A percentile compares a stretch with the other conserved stretches of the same genome.
Conservation (phyloP, 495 filamentous ascomycete species). For the Penicillium fimorum region DNA sequence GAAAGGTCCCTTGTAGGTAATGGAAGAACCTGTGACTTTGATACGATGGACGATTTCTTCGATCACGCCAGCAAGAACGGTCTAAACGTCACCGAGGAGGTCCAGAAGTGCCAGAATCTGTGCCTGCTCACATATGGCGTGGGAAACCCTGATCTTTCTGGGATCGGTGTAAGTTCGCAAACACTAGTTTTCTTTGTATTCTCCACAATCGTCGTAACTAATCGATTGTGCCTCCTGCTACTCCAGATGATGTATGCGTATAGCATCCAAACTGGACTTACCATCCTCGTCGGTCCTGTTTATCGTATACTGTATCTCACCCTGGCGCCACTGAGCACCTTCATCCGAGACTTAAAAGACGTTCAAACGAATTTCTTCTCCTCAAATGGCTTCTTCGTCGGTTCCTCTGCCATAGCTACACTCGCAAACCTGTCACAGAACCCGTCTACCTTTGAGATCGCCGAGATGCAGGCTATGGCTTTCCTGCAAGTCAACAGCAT, state of each 20-base stretch:
- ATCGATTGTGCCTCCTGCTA: background rate
- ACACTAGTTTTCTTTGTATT: background rate
- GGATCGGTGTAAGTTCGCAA: conserved; percentile 2
- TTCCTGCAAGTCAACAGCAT: conserved; percentile 5
- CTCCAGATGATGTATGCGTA: conserved; percentile 5
- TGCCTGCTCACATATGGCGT: background rate
- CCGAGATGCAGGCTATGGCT: conserved; percentile 5
- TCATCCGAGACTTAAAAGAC: background rate
- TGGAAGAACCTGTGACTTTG: background rate
- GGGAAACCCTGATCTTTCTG: conserved; percentile 6
- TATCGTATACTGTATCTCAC: background rate
- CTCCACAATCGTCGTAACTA: background rate
- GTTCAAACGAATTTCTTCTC: conserved; percentile 3
- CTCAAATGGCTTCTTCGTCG: conserved; percentile 3
- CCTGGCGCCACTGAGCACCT: background rate
- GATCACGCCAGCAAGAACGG: background rate
- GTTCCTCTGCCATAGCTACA: conserved; percentile 1
- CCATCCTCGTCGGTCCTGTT: background rate
- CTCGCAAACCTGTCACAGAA: conserved; percentile 2
- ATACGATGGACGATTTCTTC: conserved; percentile 2
- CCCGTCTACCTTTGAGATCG: conserved; percentile 3
- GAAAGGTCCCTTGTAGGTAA: background rate
- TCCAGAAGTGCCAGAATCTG: conserved; percentile 1
- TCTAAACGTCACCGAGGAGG: conserved; percentile 1
- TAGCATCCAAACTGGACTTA: conserved; percentile 1